Conservation (phyloP, 352 stramenopile species). For the Plasmopara muralis region DNA sequence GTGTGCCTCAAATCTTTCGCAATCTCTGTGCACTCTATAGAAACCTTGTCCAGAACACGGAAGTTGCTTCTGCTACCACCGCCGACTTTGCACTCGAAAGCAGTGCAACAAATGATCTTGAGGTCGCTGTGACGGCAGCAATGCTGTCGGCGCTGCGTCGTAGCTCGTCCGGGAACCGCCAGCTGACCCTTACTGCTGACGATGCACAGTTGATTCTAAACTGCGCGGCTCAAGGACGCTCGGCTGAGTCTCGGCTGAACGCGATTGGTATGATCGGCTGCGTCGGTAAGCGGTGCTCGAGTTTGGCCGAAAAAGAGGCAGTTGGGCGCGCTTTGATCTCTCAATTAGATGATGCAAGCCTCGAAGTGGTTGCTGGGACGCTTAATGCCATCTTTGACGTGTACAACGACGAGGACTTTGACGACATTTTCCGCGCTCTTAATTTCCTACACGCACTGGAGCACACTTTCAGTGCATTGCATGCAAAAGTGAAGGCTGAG, state of each 20-base stretch:
- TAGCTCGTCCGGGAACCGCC: constrained; percentile 41
- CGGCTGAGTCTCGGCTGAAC: constrained; percentile 67
- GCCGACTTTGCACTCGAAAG: constrained; percentile 31
- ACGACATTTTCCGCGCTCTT: constrained; percentile 59
- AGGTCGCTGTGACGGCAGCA: constrained; percentile 57
- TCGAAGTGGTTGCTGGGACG: constrained; percentile 80
- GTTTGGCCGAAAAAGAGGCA: constrained; percentile 57
- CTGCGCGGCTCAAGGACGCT: constrained; percentile 50
- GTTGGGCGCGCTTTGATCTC: constrained; percentile 54
- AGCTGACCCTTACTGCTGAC: constrained; percentile 45
- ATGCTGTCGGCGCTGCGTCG: constrained; percentile 71
- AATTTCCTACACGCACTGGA: constrained; percentile 65
- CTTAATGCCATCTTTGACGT: constrained; percentile 85
- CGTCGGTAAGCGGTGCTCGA: constrained; percentile 65
- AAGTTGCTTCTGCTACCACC: constrained; percentile 13
- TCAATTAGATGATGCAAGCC: constrained; percentile 54
- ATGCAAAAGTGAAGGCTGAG: constrained; percentile 71
- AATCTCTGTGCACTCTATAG: constrained; percentile 71
- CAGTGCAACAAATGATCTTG: constrained; percentile 49
- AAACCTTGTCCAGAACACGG: constrained; percentile 46
- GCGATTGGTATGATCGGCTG: constrained; percentile 72
- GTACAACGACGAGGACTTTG: constrained; percentile 75
- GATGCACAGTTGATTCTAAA: constrained; percentile 66
- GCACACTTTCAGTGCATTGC: constrained; percentile 46
- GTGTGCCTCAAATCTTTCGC: constrained; percentile 65